Conservation (phyloP, 768 basidiomycete genomes). For the Phlebiopsis flavidoalba region DNA sequence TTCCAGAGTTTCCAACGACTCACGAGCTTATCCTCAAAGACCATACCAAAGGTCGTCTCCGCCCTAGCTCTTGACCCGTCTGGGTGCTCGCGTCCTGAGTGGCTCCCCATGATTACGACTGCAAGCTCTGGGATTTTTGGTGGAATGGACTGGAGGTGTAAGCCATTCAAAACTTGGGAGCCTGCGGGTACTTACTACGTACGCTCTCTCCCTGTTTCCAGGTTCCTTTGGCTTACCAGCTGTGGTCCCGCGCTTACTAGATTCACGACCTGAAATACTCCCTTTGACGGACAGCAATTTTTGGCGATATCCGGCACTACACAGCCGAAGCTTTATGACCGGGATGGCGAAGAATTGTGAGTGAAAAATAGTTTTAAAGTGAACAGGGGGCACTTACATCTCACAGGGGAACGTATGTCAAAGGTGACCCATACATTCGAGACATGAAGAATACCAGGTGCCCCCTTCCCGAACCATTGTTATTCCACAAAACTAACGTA, state of each 20-base stretch:
- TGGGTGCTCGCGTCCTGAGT: conserved; percentile 83
- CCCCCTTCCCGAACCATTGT: conserved; percentile 27
- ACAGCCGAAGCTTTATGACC: conserved; percentile 84
- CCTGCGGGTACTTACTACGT: conserved; percentile 92
- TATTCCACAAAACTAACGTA: not conserved
- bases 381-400: not conserved
- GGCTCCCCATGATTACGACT: conserved; percentile 98
- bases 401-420: conserved; percentile 69
- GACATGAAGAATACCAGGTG: conserved; percentile 99
- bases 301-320: conserved; percentile 84
- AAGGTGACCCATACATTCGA: conserved; percentile 96
- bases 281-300: conserved; percentile 78
- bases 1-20: conserved; percentile 73
- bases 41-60: conserved; percentile 92
- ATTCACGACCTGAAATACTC: conserved; percentile 90
- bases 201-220: conserved; percentile 16
- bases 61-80: conserved; percentile 91
- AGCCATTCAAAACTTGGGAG: conserved; percentile 97
- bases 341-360: conserved; percentile 91
- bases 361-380: conserved; percentile 27
- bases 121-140: conserved; percentile 99
- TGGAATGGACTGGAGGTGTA: conserved; percentile 87
- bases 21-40: conserved; percentile 93
- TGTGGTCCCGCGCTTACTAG: conserved; percentile 34
- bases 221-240: conserved; percentile 2